A percentile compares a stretch with the other conserved stretches of the same genome.
Conservation (phyloP, 306 rosid species). For the Prunus davidiana region DNA sequence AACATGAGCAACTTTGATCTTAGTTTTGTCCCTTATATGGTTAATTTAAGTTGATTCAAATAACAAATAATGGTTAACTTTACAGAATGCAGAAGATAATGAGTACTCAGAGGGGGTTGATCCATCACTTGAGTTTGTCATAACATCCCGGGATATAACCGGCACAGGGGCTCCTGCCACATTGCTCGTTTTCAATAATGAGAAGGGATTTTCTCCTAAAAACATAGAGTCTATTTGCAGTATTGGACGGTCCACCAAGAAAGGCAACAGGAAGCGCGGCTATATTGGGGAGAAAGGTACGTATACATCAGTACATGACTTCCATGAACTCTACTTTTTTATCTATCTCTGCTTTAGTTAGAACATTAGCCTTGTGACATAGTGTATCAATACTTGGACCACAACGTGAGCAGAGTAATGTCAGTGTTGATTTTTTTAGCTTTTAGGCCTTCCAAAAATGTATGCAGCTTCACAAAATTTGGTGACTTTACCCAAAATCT, state of each 20-base stretch:
- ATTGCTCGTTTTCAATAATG: conserved; percentile 63
- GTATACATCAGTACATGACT: background rate
- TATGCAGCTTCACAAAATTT: no score
- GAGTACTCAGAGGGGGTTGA: conserved; percentile 38
- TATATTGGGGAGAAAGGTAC: conserved; percentile 90
- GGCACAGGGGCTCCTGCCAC: conserved; percentile 62
- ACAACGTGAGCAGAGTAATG: no score
- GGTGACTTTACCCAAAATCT: no score
- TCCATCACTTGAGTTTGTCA: conserved; percentile 55
- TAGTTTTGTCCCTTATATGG: background rate
- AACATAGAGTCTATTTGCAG: conserved; percentile 79
- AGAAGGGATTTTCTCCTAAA: conserved; percentile 53
- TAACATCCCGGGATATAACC: conserved; percentile 64
- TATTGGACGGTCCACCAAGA: conserved; percentile 77
- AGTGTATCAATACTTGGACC: no score
- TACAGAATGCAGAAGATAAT: conserved; percentile 80
- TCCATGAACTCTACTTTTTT: background rate
- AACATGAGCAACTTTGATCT: background rate
- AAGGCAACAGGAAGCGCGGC: conserved; percentile 55
- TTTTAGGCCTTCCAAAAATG: background rate
- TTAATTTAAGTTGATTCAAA: background rate
- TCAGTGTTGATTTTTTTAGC: no score
- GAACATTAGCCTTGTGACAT: no score
- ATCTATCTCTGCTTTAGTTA: background rate
- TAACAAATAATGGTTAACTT: background rate